Evolutionary conservation across 257 asterid species (phyloP).

Genomic region (Solanum rostratum): DNA sequence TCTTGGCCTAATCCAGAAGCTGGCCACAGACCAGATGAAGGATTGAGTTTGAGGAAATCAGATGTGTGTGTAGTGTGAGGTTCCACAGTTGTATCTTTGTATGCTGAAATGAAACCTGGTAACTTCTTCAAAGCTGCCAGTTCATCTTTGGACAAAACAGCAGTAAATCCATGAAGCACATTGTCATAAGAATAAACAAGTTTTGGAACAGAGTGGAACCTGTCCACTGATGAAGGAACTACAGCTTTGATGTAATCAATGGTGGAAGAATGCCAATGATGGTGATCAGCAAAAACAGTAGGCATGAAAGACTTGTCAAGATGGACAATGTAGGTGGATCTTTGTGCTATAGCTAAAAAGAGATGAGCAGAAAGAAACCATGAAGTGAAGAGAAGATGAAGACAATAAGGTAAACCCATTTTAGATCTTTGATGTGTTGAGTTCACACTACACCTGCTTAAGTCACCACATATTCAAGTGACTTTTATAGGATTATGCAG

Average conservation of each 20-base stretch:
- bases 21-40: constrained; percentile 7
- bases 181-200: not conserved
- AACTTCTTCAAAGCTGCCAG: not conserved
- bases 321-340: constrained; percentile 10
- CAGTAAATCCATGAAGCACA: constrained; percentile 12
- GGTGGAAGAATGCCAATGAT: constrained; percentile 5
- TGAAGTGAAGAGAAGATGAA: not conserved
- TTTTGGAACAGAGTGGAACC: not conserved
- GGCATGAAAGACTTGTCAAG: constrained; percentile 13
- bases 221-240: not conserved
- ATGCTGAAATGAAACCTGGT: constrained; percentile 5
- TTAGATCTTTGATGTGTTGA: not conserved
- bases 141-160: constrained; percentile 1
- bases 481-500: not conserved
- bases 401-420: not conserved
- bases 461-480: not conserved
- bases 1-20: constrained; percentile 4
- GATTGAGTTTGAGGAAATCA: constrained; percentile 11
- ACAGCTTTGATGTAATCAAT: not conserved
- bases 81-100: not conserved
- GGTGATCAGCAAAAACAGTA: not conserved
- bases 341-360: not conserved
- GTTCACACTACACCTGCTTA: not conserved
- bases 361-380: not conserved
- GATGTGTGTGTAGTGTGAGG: constrained; percentile 6